These are phyloP conservation scores for Lithospermum erythrorhizon DNA, from an alignment of 257 asterid genomes.

Conservation along the genomic window DNA sequence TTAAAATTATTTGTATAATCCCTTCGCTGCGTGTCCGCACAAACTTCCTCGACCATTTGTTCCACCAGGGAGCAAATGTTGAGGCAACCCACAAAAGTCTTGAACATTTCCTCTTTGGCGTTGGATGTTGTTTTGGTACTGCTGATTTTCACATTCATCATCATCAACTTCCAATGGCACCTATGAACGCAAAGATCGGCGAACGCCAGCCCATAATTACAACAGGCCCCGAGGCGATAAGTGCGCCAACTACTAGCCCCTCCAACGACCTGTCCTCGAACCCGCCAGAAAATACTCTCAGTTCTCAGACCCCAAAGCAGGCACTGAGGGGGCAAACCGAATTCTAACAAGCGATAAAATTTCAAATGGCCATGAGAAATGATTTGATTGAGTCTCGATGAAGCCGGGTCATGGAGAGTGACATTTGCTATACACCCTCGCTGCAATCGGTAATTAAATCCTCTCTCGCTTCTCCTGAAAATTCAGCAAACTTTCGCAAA, in stretches of 20 bases:
- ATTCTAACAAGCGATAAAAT: slow-evolving; percentile 64
- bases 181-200: slow-evolving; percentile 72
- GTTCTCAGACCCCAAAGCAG: slow-evolving; percentile 82
- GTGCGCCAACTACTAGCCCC: slow-evolving; percentile 74
- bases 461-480: slow-evolving; percentile 57
- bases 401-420: slow-evolving; percentile 62
- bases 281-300: slow-evolving; percentile 79
- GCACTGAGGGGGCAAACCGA: slow-evolving; percentile 83
- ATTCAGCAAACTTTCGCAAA: slow-evolving; percentile 42
- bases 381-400: slow-evolving; percentile 49
- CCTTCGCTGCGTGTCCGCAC: too few relatives aligned
- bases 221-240: slow-evolving; percentile 85
- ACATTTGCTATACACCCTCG: slow-evolving; percentile 83
- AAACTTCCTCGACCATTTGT: not conserved
- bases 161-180: slow-evolving; percentile 58
- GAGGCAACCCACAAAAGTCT: slow-evolving; percentile 1
- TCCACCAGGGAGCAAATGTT: slow-evolving; percentile 1
- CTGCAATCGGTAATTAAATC: slow-evolving; percentile 69
- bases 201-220: slow-evolving; percentile 89
- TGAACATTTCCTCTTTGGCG: not conserved
- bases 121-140: not conserved
- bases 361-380: slow-evolving; percentile 86
- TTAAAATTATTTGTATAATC: too few relatives aligned
- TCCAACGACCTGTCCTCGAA: slow-evolving; percentile 83
- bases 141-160: slow-evolving; percentile 11